Evolutionary conservation across 257 asterid species (phyloP).

Genomic region (Nicotiana sylvestris): DNA sequence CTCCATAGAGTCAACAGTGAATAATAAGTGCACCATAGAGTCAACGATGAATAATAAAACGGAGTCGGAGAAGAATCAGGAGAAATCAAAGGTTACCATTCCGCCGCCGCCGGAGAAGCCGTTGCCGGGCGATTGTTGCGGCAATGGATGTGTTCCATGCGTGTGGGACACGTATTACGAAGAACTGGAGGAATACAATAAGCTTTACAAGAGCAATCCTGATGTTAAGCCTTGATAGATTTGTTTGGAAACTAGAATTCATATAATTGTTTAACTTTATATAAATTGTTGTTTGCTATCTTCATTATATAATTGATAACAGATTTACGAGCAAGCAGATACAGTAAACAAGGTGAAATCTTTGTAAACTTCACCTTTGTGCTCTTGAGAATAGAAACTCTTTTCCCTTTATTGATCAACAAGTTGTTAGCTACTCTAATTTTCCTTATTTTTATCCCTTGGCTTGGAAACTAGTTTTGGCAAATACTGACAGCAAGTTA

Average conservation of each 20-base stretch:
- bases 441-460: not conserved
- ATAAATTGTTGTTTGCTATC: not conserved
- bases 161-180: constrained; percentile 76
- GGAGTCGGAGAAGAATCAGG: constrained; percentile 29
- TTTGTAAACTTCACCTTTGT: not conserved
- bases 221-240: not conserved
- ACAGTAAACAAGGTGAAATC: not conserved
- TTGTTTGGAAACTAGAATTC: not conserved
- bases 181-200: constrained; percentile 68
- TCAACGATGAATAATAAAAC: constrained; percentile 8
- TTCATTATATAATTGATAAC: not conserved
- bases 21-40: constrained; percentile 12
- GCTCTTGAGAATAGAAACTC: not conserved
- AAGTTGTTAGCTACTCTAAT: not conserved
- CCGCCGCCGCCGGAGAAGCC: constrained; percentile 88
- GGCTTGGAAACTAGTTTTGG: not conserved
- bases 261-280: not conserved
- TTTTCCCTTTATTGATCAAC: too few species aligned
- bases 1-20: constrained; percentile 12
- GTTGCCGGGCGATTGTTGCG: constrained; percentile 76
- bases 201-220: constrained; percentile 26
- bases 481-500: not conserved
- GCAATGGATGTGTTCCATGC: constrained; percentile 76
- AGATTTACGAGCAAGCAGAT: not conserved
- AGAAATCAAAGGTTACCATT: constrained; percentile 25